Evolutionary conservation across 306 rosid genomes (phyloP), one percentile per base, ranked within the genome.

Genomic region (Pyrus bretschneideri): DNA sequence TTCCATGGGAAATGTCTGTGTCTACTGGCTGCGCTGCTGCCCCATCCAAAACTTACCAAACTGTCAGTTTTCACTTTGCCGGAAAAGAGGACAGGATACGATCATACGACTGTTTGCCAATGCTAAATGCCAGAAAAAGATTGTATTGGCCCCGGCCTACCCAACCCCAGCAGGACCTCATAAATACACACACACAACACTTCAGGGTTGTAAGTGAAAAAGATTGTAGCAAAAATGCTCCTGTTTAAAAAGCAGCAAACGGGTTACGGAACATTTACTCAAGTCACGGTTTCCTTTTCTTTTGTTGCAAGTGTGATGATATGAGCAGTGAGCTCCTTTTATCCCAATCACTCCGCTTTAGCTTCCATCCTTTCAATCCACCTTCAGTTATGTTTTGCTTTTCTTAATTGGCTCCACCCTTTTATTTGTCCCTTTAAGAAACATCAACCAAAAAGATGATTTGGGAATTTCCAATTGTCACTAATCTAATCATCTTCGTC

Each of bases 281-380:
- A 4, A 59, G 64, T 59, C 64, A 59, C 29, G 64, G 64, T 51
- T 51, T 15, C 55, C 55, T 17, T 15, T 49, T 51, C 55, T 17
- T 51, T 17, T 55, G 10, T 21, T 18, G 22, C 25, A 54, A 54
- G 11, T 54, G 23, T 54, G 60, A 54, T 19, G 23, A 6, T 19
- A 54, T 54, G 11, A 6, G 23, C 60, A 54, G 23, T 54, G 60
- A 42, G 45, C 45, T 19, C 23, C 60, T 55, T 86, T 75, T 77
- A 65, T 79, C 78, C 18, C n/a, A 74, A 78, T 73, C 88, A 75
- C 79, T 83, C 45, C 64, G 64, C 72, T 71, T 79, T 71, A 78
- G 57, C 85, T 74, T 76, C 76, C 82, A 79, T 70, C 75, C 80
- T 77, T 78, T 66, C 86, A 88, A 81, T 86, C 85, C 52, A 84